Base-by-base conservation (phyloP, 257 asterid genomes). In the Solanum lycopersicoides region DNA sequence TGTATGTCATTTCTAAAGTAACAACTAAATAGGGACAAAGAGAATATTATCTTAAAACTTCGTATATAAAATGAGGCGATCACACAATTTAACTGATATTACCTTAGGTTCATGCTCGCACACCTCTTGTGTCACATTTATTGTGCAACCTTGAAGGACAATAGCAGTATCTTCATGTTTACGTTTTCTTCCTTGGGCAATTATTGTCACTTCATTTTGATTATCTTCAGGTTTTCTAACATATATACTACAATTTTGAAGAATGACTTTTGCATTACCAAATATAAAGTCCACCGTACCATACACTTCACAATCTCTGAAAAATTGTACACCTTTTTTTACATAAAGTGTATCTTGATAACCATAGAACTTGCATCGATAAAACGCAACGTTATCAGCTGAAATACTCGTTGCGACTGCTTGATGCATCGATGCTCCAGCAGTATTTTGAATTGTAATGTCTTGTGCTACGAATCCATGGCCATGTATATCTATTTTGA, bases 201-300 rank as follows among this genome's bases (percentile, higher is more conserved):
- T 80, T 30, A 80, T 80, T 1, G 69, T 80, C 28, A 80, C 69
- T 80, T 80, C 69, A 30, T 80, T 34, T 80, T 80, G 85, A 80
- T 4, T 4, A 80, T 80, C 85, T 47, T 80, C 85, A 50, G 86
- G 89, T 23, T 10, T 65, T 28, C 69, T 65, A 6, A 41, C 87
- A 42, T 23, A 71, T 1, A 83, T 87, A 25, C 28, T 41, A 30
- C 89, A 83, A 30, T 83, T 73, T 82, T 87, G 87, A 41, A 87
- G 63, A 20, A 87, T 23, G 9, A 37, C 89, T 9, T 37, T 73
- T 2, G 84, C 87, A 1, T 30, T 35, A 32, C 89, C 87, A 50
- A 45, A 87, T 65, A 87, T 87, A 83, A 87, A 87, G 80, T 87
- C 89, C 41, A 69, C 75, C 12, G 89, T 83, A 20, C 87, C 89